A percentile compares a stretch with the other conserved stretches of the same genome.
These are phyloP conservation scores for Cryptosporidium andersoni DNA, from an alignment of 169 alveolate genomes.

Conservation along the genomic window DNA sequence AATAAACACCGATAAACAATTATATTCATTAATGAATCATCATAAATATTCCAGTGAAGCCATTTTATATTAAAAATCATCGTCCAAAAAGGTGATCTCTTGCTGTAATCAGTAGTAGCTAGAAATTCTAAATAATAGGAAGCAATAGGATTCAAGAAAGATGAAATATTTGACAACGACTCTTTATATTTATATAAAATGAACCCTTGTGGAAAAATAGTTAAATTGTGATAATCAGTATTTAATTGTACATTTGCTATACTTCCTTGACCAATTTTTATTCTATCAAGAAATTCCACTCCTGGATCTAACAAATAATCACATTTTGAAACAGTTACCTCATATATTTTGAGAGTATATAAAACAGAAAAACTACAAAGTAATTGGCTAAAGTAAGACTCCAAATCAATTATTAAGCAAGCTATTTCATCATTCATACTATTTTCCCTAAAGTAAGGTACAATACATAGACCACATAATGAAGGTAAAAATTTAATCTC, in stretches of 20 bases:
- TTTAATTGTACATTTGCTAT: slow-evolving; percentile 50
- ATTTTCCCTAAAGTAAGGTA: background rate
- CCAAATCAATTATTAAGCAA: slow-evolving; percentile 14
- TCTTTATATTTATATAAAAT: background rate
- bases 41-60: no score
- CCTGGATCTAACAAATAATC: slow-evolving; percentile 35
- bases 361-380: slow-evolving; percentile 17
- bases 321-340: background rate
- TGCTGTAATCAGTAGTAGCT: no score
- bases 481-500: slow-evolving; percentile 13
- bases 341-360: slow-evolving; percentile 6
- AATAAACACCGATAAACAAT: no score
- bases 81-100: no score
- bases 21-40: no score
- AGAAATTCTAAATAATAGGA: no score
- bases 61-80: no score
- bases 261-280: slow-evolving; percentile 50
- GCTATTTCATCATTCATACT: background rate
- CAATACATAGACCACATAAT: slow-evolving; percentile 8
- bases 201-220: slow-evolving; percentile 52
- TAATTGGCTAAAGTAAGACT: slow-evolving; percentile 18
- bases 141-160: no score
- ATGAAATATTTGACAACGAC: no score
- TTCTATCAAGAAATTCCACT: background rate
- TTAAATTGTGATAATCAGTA: slow-evolving; percentile 15